Conservation (phyloP, 2,329 filamentous ascomycete genomes). For the Trichophyton rubrum region DNA sequence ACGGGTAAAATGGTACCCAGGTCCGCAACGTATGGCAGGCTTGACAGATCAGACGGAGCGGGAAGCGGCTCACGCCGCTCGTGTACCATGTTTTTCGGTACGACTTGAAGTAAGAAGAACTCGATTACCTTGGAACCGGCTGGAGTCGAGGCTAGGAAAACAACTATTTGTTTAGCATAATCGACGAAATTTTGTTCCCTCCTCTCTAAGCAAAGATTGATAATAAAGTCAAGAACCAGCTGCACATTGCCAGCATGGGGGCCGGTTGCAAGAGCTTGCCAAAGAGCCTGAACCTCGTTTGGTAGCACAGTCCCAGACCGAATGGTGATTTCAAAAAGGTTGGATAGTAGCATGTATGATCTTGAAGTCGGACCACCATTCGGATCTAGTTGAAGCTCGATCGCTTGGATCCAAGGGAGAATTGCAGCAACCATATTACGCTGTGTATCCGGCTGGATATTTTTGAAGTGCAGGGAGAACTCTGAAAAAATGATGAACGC, state of each 20-base stretch:
- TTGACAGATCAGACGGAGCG: constrained; percentile 53
- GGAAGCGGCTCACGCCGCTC: constrained; percentile 63
- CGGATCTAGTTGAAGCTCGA: constrained; percentile 83
- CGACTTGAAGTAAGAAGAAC: constrained; percentile 81
- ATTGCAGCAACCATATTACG: constrained; percentile 90
- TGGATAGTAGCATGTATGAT: constrained; percentile 89
- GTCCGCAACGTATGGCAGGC: constrained; percentile 82
- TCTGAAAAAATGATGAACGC: constrained; percentile 94
- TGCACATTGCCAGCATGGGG: constrained; percentile 90
- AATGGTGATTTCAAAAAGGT: constrained; percentile 91
- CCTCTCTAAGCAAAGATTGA: constrained; percentile 79
- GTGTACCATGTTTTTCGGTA: constrained; percentile 92
- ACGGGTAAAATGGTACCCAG: constrained; percentile 65
- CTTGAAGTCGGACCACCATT: constrained; percentile 80
- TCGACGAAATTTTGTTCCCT: constrained; percentile 97
- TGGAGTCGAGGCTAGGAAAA: constrained; percentile 78
- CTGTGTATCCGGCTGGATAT: constrained; percentile 67
- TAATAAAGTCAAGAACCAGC: constrained; percentile 90
- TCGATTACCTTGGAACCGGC: constrained; percentile 87
- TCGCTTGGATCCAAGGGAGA: constrained; percentile 88
- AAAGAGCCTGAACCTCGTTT: constrained; percentile 93
- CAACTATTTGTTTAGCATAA: constrained; percentile 94
- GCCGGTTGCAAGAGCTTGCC: constrained; percentile 90
- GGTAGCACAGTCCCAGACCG: constrained; percentile 77
- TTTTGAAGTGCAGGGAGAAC: constrained; percentile 86